Evolutionary conservation across 768 basidiomycete species (phyloP).

Genomic region (Boletales sp.): DNA sequence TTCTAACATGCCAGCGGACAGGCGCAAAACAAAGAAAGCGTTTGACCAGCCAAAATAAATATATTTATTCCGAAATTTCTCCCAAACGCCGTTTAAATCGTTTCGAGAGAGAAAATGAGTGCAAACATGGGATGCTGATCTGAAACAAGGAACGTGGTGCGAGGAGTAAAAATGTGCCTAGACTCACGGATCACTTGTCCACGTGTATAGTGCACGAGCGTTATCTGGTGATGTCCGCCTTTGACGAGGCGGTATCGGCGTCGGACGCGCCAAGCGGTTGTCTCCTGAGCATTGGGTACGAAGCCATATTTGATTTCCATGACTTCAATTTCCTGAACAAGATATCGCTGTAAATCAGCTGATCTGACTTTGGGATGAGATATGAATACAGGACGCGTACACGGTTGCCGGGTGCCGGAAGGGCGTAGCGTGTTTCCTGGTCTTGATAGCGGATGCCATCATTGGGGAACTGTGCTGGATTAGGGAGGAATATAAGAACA

Average conservation of each 20-base stretch:
- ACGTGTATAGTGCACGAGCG: constrained; percentile 74
- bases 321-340: constrained; percentile 69
- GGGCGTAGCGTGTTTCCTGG: constrained; percentile 55
- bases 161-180: not conserved
- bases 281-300: constrained; percentile 61
- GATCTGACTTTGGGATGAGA: not conserved
- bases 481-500: constrained; percentile 62
- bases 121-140: constrained; percentile 9
- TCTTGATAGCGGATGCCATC: constrained; percentile 81
- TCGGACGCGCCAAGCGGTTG: constrained; percentile 62
- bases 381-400: constrained; percentile 39
- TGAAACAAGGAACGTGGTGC: constrained; percentile 16
- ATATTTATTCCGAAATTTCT: no score
- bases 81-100: constrained; percentile 1
- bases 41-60: not conserved
- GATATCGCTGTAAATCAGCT: not conserved
- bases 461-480: constrained; percentile 57
- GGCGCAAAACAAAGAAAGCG: not conserved
- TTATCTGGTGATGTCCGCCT: constrained; percentile 70
- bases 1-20: not conserved
- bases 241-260: constrained; percentile 69
- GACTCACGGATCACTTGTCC: constrained; percentile 60
- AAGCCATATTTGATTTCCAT: constrained; percentile 73
- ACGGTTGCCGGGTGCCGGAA: constrained; percentile 48
- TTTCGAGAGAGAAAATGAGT: constrained; percentile 9